Evolutionary conservation across 257 asterid genomes (phyloP).

Genomic region (Solanum ossicruentum): DNA sequence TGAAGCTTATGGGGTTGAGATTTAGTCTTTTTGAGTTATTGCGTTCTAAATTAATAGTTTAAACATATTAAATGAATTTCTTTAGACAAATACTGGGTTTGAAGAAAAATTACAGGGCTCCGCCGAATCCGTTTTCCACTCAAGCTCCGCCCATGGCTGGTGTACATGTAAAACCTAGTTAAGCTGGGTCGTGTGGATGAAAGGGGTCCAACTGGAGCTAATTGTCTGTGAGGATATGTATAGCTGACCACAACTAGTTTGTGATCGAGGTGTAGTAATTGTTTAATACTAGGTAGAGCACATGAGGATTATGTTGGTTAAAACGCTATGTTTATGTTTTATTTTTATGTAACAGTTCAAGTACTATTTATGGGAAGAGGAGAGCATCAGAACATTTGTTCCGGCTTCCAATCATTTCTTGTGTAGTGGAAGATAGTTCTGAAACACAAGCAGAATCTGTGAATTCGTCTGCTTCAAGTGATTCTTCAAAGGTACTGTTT

Average conservation of each 20-base stretch:
- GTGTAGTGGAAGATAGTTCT: constrained; percentile 28
- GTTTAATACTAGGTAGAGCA: not conserved
- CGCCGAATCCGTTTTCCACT: not conserved
- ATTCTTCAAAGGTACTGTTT: constrained; percentile 30
- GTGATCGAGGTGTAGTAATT: not conserved
- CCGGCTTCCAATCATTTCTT: constrained; percentile 26
- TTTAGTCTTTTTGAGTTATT: not conserved
- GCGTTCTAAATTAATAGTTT: not conserved
- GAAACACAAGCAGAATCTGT: constrained; percentile 22
- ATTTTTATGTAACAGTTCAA: constrained; percentile 25
- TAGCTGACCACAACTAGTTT: not conserved
- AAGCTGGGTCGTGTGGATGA: not conserved
- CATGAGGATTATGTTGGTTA: not conserved
- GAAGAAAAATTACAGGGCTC: not conserved
- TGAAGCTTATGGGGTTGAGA: not conserved
- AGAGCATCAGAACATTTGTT: constrained; percentile 8
- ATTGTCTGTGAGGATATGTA: not conserved
- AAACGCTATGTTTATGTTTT: not conserved
- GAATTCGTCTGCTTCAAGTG: constrained; percentile 17
- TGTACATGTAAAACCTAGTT: not conserved
- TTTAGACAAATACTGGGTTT: not conserved
- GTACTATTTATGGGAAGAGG: constrained; percentile 17
- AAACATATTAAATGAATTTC: not conserved
- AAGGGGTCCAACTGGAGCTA: not conserved
- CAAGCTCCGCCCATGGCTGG: not conserved